Evolutionary conservation across 139 green algal species (phyloP), one percentile per base, ranked within the genome.

Genomic region (Chlorella sp.): DNA sequence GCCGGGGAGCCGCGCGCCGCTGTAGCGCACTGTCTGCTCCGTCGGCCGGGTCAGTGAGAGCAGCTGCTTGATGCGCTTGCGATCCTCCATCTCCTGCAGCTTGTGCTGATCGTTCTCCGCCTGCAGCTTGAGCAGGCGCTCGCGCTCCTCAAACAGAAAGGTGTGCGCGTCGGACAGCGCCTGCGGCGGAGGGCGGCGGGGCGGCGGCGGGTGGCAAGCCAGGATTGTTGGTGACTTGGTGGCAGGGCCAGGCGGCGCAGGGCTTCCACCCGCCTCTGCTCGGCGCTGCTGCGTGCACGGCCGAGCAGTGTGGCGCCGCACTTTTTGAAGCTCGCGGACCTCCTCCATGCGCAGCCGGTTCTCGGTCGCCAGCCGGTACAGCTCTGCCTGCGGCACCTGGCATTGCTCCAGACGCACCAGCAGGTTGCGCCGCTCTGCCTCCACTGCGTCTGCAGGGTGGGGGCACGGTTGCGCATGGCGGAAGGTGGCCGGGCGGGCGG

Each of bases 91-190:
- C 76, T 94, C 88, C 76, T 92, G 88, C 68, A 95, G 81, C 63
- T 87, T 85, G 17, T 95, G 85, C 56, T 92, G 88, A 61, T 96
- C 93, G 72, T 95, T 95, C 70, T 95, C 91, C 4, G 89, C 86
- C 41, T 95, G 91, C 31, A 96, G 77, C 15, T 79, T 77, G 40
- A 97, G 84, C 46, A 97, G 67, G 3, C 92, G 87, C 81, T 94
- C 87, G 19, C 92, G 79, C 82, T 97, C 92, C 59, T 96, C 90
- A 82, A 95, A 97, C 14, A 97, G 79, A 65, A 86, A 94, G 31
- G 87, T 90, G 77, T 97, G 91, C 0, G 92, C 88, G 67, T 94
- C 87, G 62, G 84, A 91, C 2, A 97, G 79, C 0, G 91, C 91
- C 90, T 97, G 87, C 46, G 65, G 23, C 14, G 50, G 50, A 3